phyloP scores from a whole-genome alignment of 1,284 basidiomycete species.

The Papiliotrema laurentii region DNA sequence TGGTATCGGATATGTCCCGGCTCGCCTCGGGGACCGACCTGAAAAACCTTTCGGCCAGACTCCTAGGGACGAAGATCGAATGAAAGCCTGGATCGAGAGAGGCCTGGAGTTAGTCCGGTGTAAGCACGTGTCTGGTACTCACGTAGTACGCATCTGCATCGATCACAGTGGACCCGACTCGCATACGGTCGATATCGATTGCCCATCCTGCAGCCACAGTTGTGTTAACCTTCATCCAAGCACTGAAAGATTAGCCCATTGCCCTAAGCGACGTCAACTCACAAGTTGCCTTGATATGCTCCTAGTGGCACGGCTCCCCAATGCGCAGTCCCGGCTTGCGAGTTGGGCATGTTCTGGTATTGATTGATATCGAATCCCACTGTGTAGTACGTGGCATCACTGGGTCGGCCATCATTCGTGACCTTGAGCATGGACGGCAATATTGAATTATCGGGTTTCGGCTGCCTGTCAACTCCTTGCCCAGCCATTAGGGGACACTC shows the following conservation, averaged over 20 bases:
- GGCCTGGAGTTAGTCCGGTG: conserved; percentile 13
- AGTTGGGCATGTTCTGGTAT: conserved; percentile 5
- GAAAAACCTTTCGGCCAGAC: conserved; percentile 30
- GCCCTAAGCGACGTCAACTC: conserved; percentile 5
- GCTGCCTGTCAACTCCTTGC: conserved; percentile 8
- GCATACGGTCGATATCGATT: conserved; percentile 25
- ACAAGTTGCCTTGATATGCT: conserved; percentile 37
- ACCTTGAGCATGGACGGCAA: conserved; percentile 18
- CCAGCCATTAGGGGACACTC: not conserved
- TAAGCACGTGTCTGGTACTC: conserved; percentile 5
- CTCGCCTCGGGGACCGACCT: conserved; percentile 16
- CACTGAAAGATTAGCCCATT: conserved; percentile 17
- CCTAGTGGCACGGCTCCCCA: conserved; percentile 40
- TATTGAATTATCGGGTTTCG: conserved; percentile 20
- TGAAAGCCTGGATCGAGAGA: conserved; percentile 42
- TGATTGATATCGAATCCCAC: conserved; percentile 34
- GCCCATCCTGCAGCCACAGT: conserved; percentile 31
- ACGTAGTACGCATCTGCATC: conserved; percentile 19
- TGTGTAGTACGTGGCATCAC: conserved; percentile 16
- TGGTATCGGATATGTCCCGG: conserved; percentile 22
- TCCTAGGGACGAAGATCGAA: conserved; percentile 32
- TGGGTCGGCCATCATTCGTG: conserved; percentile 13
- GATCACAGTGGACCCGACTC: conserved; percentile 21
- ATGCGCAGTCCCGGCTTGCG: conserved; percentile 31
- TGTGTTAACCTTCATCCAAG: conserved; percentile 32